A percentile compares a stretch with the other conserved stretches of the same genome.
Conservation (phyloP, 371 early-diverging fungal genomes). For the Mucor lusitanicus region DNA sequence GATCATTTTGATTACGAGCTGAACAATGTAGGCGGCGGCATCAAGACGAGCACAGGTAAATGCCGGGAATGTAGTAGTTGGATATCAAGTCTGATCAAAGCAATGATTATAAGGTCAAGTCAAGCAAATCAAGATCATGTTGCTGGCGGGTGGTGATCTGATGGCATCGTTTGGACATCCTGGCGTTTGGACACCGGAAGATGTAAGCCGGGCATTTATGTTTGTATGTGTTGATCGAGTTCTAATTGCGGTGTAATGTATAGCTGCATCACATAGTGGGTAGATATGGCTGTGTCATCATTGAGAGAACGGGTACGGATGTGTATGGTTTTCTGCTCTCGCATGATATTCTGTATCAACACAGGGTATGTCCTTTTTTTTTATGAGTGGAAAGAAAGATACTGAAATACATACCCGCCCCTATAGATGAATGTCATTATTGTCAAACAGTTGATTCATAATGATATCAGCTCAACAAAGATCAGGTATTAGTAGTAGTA, state of each 20-base stretch:
- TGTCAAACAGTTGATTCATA: slow-evolving; percentile 94
- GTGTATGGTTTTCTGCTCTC: slow-evolving; percentile 88
- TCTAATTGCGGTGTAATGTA: no score
- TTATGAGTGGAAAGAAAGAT: neutral
- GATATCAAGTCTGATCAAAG: neutral
- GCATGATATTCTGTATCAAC: slow-evolving; percentile 88
- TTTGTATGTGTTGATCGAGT: neutral
- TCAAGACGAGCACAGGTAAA: slow-evolving; percentile 53
- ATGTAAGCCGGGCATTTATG: slow-evolving; percentile 65
- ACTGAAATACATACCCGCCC: neutral
- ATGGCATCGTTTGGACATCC: slow-evolving; percentile 94
- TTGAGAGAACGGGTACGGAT: slow-evolving; percentile 95
- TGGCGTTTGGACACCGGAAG: slow-evolving; percentile 88
- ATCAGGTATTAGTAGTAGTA: slow-evolving; percentile 57
- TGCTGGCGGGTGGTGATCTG: slow-evolving; percentile 96
- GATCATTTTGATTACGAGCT: slow-evolving; percentile 93
- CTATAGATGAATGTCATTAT: slow-evolving; percentile 84
- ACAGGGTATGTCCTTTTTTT: slow-evolving; percentile 65
- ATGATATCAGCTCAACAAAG: slow-evolving; percentile 95
- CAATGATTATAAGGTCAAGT: slow-evolving; percentile 35
- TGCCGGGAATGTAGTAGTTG: neutral
- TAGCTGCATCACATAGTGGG: slow-evolving; percentile 94
- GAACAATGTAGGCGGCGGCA: slow-evolving; percentile 68
- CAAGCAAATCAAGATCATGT: slow-evolving; percentile 79
- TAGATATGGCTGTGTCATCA: slow-evolving; percentile 91